Conservation (phyloP, 2,329 filamentous ascomycete genomes). For the Tolypocladium endophyticum region DNA sequence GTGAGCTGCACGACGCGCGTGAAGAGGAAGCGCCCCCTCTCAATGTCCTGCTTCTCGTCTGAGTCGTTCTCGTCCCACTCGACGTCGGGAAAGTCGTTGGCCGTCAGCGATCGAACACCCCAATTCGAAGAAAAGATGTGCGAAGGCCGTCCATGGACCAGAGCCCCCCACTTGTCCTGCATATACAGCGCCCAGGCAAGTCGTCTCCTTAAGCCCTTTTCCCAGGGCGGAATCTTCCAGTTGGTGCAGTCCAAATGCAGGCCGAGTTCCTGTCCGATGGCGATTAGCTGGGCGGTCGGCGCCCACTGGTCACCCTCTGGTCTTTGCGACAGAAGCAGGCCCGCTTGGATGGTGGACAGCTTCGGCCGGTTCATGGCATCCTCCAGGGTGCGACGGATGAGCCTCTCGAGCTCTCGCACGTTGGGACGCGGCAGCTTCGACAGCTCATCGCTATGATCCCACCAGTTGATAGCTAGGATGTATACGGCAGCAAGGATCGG, state of each 20-base stretch:
- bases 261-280: slow-evolving; percentile 77
- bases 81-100: slow-evolving; percentile 63
- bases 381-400: slow-evolving; percentile 62
- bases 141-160: slow-evolving; percentile 77
- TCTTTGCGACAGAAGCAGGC: slow-evolving; percentile 62
- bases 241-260: slow-evolving; percentile 77
- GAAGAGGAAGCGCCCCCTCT: slow-evolving; percentile 61
- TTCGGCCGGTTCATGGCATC: slow-evolving; percentile 76
- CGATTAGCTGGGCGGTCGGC: slow-evolving; percentile 77
- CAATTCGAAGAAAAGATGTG: slow-evolving; percentile 62
- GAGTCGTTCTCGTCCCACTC: slow-evolving; percentile 52
- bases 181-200: slow-evolving; percentile 88
- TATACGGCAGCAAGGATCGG: slow-evolving; percentile 72
- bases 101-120: slow-evolving; percentile 58
- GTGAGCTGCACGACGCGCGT: slow-evolving; percentile 67
- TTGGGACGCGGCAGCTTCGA: slow-evolving; percentile 57
- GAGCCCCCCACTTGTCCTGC: slow-evolving; percentile 85
- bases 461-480: slow-evolving; percentile 80
- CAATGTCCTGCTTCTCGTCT: slow-evolving; percentile 54
- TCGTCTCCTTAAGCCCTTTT: slow-evolving; percentile 72
- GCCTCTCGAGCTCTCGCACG: slow-evolving; percentile 59
- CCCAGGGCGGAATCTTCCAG: slow-evolving; percentile 85
- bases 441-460: slow-evolving; percentile 62
- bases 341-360: slow-evolving; percentile 69
- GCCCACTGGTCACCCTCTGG: slow-evolving; percentile 74